Percentiles rank a stretch among this genome's conserved stretches.
phyloP scores from a whole-genome alignment of 495 filamentous ascomycete genomes.

The Astrothelium macrocarpum region DNA sequence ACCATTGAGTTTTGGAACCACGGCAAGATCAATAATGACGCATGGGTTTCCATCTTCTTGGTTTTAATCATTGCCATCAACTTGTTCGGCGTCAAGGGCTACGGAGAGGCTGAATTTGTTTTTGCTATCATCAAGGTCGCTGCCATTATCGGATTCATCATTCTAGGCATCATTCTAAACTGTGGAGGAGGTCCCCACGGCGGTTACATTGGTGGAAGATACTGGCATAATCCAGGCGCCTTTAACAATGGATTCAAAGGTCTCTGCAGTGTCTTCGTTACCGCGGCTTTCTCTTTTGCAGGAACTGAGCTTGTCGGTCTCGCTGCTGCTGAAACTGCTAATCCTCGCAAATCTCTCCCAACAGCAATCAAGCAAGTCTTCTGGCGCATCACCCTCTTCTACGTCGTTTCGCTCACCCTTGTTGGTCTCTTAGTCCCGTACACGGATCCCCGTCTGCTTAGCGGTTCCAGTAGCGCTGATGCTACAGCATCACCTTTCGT shows the following conservation, averaged over 20 bases:
- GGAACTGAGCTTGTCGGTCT: conserved; percentile 92
- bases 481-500: conserved; percentile 79
- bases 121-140: conserved; percentile 55
- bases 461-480: conserved; percentile 44
- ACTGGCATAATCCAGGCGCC: conserved; percentile 78
- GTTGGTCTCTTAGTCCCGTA: conserved; percentile 71
- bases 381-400: conserved; percentile 88
- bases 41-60: conserved; percentile 57
- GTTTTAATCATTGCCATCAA: conserved; percentile 30
- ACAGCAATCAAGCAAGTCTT: conserved; percentile 89
- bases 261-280: conserved; percentile 86
- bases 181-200: conserved; percentile 61
- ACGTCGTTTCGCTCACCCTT: conserved; percentile 62
- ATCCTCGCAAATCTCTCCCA: conserved; percentile 77
- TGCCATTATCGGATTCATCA: conserved; percentile 51
- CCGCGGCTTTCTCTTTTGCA: conserved; percentile 83
- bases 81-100: conserved; percentile 32
- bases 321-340: conserved; percentile 77
- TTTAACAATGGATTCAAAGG: conserved; percentile 93
- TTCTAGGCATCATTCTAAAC: conserved; percentile 32
- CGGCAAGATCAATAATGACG: conserved; percentile 51
- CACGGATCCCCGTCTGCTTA: conserved; percentile 49
- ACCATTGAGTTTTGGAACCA: conserved; percentile 78
- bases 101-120: conserved; percentile 35
- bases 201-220: conserved; percentile 73